A percentile compares a stretch with the other conserved stretches of the same genome.
These are phyloP conservation scores for Phaffomyces antillensis DNA, from an alignment of 805 yeast species.

Conservation along the genomic window DNA sequence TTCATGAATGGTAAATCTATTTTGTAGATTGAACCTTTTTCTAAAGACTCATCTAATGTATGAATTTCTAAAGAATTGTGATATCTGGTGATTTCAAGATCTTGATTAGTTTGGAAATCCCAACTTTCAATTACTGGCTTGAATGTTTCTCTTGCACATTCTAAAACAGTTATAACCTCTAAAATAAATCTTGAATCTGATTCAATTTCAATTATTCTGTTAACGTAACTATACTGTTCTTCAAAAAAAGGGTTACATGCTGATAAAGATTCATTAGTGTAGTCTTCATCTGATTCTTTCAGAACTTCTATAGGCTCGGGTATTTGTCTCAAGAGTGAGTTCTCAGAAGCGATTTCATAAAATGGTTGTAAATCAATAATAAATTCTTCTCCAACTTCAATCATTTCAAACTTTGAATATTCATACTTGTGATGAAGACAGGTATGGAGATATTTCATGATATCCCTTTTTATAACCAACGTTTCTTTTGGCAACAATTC, in stretches of 20 bases:
- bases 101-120: neutral
- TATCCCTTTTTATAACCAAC: slow-evolving; percentile 9
- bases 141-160: neutral
- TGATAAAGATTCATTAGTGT: neutral
- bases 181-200: neutral
- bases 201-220: neutral
- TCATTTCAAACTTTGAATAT: neutral
- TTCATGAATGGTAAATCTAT: slow-evolving; percentile 15
- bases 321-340: neutral
- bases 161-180: neutral
- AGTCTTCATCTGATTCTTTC: neutral
- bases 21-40: slow-evolving; percentile 13
- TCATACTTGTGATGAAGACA: neutral
- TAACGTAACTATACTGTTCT: neutral
- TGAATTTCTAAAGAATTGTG: neutral
- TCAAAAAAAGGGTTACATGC: neutral
- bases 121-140: neutral
- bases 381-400: neutral
- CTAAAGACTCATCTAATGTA: slow-evolving; percentile 10
- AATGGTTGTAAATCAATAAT: neutral
- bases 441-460: slow-evolving; percentile 5
- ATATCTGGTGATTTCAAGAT: neutral
- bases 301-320: neutral
- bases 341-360: neutral
- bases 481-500: slow-evolving; percentile 11